Percentiles rank a stretch among this genome's conserved stretches.
Evolutionary conservation across 2,329 filamentous ascomycete genomes (phyloP).

Genomic region (Clonostachys solani): DNA sequence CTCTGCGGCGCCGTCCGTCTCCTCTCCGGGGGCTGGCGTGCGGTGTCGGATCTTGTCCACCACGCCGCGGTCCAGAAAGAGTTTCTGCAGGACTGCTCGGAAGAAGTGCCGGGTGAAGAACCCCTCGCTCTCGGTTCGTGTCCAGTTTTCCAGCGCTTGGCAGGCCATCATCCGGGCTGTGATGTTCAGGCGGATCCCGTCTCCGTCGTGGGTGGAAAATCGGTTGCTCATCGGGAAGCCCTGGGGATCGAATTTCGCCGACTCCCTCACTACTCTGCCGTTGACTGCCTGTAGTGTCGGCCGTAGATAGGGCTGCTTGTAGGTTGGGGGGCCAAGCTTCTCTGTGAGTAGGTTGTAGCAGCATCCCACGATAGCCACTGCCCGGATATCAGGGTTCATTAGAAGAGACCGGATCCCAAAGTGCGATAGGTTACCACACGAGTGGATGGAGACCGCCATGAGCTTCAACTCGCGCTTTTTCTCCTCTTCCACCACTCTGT

Average conservation of each 20-base stretch:
- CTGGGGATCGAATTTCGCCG: constrained; percentile 74
- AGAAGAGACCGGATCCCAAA: constrained; percentile 84
- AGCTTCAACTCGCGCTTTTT: constrained; percentile 42
- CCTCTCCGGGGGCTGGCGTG: constrained; percentile 7
- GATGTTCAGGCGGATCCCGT: constrained; percentile 82
- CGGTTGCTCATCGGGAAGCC: constrained; percentile 89
- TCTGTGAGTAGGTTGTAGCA: constrained; percentile 98
- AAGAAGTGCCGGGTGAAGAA: constrained; percentile 96
- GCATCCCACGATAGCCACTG: constrained; percentile 95
- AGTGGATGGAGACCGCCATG: constrained; percentile 94
- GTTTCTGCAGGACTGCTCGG: constrained; percentile 81
- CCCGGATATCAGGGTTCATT: constrained; percentile 77
- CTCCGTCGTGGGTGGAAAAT: constrained; percentile 52
- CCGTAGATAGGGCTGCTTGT: constrained; percentile 75
- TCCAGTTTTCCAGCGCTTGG: constrained; percentile 94
- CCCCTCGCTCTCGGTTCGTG: constrained; percentile 68
- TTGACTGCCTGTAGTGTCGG: constrained; percentile 63
- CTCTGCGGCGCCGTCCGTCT: constrained; percentile 12
- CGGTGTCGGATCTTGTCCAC: constrained; percentile 55
- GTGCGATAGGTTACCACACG: constrained; percentile 95
- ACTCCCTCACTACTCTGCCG: constrained; percentile 64
- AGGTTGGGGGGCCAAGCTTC: constrained; percentile 78
- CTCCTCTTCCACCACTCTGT: constrained; percentile 7
- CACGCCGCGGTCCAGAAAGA: constrained; percentile 84
- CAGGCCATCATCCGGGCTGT: constrained; percentile 98